These are phyloP conservation scores for Ceratocystis variospora DNA, from an alignment of 2,329 filamentous ascomycete species.

Conservation along the genomic window DNA sequence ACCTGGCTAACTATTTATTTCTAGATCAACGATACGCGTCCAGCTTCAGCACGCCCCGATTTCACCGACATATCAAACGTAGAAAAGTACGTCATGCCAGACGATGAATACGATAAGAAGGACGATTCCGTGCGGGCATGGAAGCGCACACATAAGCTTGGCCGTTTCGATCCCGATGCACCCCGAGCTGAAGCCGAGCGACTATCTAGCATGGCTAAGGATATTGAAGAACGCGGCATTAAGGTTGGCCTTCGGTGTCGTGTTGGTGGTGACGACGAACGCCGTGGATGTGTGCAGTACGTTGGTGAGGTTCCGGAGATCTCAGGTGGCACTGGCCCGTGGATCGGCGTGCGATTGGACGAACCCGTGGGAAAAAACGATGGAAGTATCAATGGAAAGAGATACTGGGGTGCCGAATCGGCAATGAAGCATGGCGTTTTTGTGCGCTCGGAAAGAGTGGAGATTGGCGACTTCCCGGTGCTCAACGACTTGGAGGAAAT, in stretches of 20 bases:
- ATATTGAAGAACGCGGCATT: conserved; percentile 57
- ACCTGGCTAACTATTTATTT: neutral
- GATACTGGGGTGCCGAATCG: conserved; percentile 57
- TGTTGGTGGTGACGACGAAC: conserved; percentile 51
- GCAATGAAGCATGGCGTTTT: conserved; percentile 61
- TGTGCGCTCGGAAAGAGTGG: conserved; percentile 63
- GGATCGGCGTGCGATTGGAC: conserved; percentile 63
- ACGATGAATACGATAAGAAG: conserved; percentile 71
- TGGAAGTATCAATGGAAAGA: conserved; percentile 51
- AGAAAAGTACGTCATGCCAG: conserved; percentile 82
- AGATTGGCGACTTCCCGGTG: conserved; percentile 57
- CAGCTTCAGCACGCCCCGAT: conserved; percentile 59
- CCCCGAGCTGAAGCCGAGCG: conserved; percentile 60
- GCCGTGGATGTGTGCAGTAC: conserved; percentile 57
- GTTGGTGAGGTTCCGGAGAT: conserved; percentile 65
- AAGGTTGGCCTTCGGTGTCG: conserved; percentile 48
- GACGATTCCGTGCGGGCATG: conserved; percentile 81
- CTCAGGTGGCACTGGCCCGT: conserved; percentile 45
- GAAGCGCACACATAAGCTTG: conserved; percentile 93
- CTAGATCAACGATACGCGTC: conserved; percentile 69
- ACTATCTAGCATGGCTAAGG: conserved; percentile 51
- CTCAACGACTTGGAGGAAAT: conserved; percentile 65
- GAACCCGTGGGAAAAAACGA: conserved; percentile 76
- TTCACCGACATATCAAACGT: conserved; percentile 69
- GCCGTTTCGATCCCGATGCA: conserved; percentile 82